phyloP scores from a whole-genome alignment of 1,284 basidiomycete species.

The Ceratobasidium sp. region DNA sequence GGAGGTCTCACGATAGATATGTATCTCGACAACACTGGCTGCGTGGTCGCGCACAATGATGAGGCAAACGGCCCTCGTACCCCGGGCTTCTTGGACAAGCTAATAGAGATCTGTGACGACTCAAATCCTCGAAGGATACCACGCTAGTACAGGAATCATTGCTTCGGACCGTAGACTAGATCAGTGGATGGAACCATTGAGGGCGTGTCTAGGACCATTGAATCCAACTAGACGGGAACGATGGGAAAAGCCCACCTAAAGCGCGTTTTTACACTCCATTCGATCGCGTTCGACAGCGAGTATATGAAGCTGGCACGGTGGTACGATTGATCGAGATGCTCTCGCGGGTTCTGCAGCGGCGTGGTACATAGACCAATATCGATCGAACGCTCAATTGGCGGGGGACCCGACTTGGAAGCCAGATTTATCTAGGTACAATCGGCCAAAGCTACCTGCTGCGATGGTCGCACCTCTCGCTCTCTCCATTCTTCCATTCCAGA shows the following conservation, averaged over 20 bases:
- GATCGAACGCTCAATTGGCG: slow-evolving; percentile 44
- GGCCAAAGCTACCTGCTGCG: slow-evolving; percentile 50
- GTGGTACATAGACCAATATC: slow-evolving; percentile 59
- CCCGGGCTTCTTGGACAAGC: slow-evolving; percentile 56
- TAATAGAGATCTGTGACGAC: slow-evolving; percentile 56
- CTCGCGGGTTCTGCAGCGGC: slow-evolving; percentile 57
- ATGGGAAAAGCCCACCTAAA: slow-evolving; percentile 54
- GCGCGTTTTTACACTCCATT: slow-evolving; percentile 50
- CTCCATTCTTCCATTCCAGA: slow-evolving; percentile 66
- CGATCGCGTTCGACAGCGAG: slow-evolving; percentile 44
- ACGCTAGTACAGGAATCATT: slow-evolving; percentile 54
- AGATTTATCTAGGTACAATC: slow-evolving; percentile 45
- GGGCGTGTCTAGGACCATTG: slow-evolving; percentile 48
- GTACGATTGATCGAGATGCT: slow-evolving; percentile 62
- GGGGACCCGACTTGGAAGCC: slow-evolving; percentile 6
- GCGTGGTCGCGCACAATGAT: slow-evolving; percentile 8
- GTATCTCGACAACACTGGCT: slow-evolving; percentile 12
- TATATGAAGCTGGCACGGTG: slow-evolving; percentile 61
- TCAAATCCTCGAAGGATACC: slow-evolving; percentile 56
- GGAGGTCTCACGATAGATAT: slow-evolving; percentile 45
- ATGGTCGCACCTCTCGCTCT: slow-evolving; percentile 57
- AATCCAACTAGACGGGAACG: slow-evolving; percentile 46
- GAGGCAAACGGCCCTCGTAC: slow-evolving; percentile 38
- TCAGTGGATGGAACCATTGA: slow-evolving; percentile 57
- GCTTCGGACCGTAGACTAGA: slow-evolving; percentile 49